Evolutionary conservation across 2,329 filamentous ascomycete species (phyloP), one percentile per base, ranked within the genome.

Genomic region (Epichloe elymi): DNA sequence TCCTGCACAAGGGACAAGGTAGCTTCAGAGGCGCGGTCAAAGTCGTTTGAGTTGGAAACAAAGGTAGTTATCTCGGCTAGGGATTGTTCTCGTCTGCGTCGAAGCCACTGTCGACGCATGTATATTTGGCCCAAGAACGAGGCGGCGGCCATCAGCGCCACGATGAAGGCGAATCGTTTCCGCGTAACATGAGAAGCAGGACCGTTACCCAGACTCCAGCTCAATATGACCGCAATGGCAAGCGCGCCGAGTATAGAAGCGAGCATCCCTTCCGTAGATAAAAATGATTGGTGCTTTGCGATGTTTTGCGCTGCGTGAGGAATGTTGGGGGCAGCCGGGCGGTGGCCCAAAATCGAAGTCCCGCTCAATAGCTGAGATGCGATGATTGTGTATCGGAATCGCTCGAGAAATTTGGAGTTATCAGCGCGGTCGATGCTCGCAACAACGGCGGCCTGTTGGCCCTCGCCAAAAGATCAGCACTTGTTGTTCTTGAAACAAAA

Each of bases 311-410:
- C 46, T 23, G 19, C 50, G 26, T 57, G 51, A 3, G 58, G 56
- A 10, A 53, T 51, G 19, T 52, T 58, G 5, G 55, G 51, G 35
- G 55, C 56, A 4, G 60, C 53, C 14, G 60, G 61, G 15, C 61
- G 61, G 52, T 67, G 62, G 46, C 67, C 61, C 15, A 65, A 51
- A 40, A 78, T 79, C 4, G 79, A 76, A 57, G 85, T 78, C 40
- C 85, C 85, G 60, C 81, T 88, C 40, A 96, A 74, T 14, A 96
- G 76, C 64, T 95, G 89, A 20, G 90, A 96, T 48, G 89, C 89
- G 61, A 96, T 86, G 57, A 96, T 87, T 20, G 87, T 85, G 68
- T 96, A 96, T 56, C 90, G 86, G 62, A 96, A 96, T 63, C 89
- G 86, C 67, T 96, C 90, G 53, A 95, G 76, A 61, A 96, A 95